Evolutionary conservation across 2,329 filamentous ascomycete species (phyloP).

Genomic region (Scedosporium aurantiacum): DNA sequence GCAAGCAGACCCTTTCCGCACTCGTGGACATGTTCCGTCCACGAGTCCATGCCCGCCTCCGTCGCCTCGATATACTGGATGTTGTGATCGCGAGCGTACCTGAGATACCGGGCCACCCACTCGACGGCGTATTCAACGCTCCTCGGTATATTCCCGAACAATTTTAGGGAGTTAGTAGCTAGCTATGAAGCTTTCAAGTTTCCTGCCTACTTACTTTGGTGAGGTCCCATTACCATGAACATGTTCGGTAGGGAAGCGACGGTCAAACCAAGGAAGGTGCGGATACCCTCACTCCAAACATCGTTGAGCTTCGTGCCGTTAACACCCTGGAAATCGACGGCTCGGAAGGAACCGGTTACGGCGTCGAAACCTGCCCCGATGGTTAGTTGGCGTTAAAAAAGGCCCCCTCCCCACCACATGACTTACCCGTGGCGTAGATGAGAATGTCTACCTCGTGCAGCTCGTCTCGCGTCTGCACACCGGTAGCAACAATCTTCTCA

Average conservation of each 20-base stretch:
- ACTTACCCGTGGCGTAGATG: conserved; percentile 53
- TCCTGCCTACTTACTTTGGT: conserved; percentile 28
- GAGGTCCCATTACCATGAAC: conserved; percentile 51
- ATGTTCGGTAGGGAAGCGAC: conserved; percentile 59
- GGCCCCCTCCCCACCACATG: conserved; percentile 45
- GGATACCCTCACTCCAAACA: conserved; percentile 45
- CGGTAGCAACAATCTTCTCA: conserved; percentile 43
- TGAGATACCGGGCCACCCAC: conserved; percentile 40
- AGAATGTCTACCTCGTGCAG: conserved; percentile 49
- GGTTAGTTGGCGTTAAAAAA: conserved; percentile 24
- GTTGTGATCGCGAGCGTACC: conserved; percentile 52
- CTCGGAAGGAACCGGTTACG: conserved; percentile 28
- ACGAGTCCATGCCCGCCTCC: conserved; percentile 23
- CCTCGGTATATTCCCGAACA: conserved; percentile 53
- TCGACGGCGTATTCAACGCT: conserved; percentile 32
- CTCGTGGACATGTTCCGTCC: conserved; percentile 37
- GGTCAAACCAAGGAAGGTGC: conserved; percentile 53
- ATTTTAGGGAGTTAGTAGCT: conserved; percentile 37
- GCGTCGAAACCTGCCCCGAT: conserved; percentile 37
- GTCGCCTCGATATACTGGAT: conserved; percentile 44
- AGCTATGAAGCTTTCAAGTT: conserved; percentile 54
- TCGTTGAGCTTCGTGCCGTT: conserved; percentile 40
- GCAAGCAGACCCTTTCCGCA: conserved; percentile 31
- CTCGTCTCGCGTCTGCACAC: conserved; percentile 50
- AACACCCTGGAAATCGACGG: conserved; percentile 32